These are phyloP conservation scores for Arabidopsis lyrata DNA, from an alignment of 441 rosid genomes.

Conservation along the genomic window DNA sequence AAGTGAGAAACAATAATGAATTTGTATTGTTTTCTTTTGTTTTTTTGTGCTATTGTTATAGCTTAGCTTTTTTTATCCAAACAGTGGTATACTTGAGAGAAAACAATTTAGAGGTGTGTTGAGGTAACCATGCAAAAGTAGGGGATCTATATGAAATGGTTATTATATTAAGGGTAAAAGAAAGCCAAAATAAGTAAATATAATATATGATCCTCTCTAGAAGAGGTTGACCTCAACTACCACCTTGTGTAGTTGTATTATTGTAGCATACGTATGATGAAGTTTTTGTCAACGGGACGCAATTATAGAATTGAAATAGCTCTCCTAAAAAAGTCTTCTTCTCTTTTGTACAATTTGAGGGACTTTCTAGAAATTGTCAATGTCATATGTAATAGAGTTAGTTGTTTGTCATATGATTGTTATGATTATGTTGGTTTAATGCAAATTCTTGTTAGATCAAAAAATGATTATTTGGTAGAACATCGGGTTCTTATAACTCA, in stretches of 20 bases:
- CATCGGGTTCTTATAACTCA: not conserved
- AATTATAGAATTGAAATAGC: slow-evolving; percentile 28
- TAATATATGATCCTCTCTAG: slow-evolving; percentile 8
- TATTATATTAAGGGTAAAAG: not conserved
- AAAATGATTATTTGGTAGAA: not conserved
- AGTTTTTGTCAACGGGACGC: slow-evolving; percentile 38
- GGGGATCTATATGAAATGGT: slow-evolving; percentile 12
- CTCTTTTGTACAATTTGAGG: not conserved
- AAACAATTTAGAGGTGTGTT: not conserved
- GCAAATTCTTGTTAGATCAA: slow-evolving; percentile 1
- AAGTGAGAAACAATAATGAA: not conserved
- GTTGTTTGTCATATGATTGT: not conserved
- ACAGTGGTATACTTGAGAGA: not conserved
- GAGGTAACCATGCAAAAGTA: not conserved
- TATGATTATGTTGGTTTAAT: not conserved
- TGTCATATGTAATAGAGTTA: not conserved
- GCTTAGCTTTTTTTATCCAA: not conserved
- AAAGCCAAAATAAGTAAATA: slow-evolving; percentile 12
- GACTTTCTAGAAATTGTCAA: slow-evolving; percentile 10
- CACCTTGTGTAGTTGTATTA: slow-evolving; percentile 25
- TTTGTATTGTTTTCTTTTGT: not conserved
- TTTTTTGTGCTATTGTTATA: not conserved
- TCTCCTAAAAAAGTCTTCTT: not conserved
- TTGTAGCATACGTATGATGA: slow-evolving; percentile 24
- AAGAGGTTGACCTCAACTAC: slow-evolving; percentile 39